Evolutionary conservation across 305 asterid species (phyloP).

Genomic region (Fraxinus latifolia): DNA sequence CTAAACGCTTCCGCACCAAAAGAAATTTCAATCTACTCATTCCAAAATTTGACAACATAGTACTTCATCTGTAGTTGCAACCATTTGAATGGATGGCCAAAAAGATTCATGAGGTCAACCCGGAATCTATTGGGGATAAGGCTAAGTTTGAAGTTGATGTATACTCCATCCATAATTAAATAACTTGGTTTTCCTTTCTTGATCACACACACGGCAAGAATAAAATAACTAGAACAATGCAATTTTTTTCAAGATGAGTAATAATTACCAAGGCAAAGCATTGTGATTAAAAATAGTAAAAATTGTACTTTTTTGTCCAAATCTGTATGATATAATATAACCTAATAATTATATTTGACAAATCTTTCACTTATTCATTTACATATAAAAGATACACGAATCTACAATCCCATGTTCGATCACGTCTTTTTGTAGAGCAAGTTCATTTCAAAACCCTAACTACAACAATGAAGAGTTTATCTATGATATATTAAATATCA

Average conservation of each 20-base stretch:
- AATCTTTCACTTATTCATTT: background rate
- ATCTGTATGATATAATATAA: background rate
- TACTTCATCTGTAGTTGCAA: background rate
- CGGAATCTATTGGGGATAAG: background rate
- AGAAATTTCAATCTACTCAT: slow-evolving; percentile 12
- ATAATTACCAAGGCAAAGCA: background rate
- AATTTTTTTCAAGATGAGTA: background rate
- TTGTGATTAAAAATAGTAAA: background rate
- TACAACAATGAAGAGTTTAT: background rate
- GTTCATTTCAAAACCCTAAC: background rate
- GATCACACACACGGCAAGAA: background rate
- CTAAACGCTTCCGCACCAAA: too few relatives aligned
- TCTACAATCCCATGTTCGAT: background rate
- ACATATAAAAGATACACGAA: background rate
- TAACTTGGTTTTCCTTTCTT: background rate
- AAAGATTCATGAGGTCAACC: background rate
- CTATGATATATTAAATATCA: background rate
- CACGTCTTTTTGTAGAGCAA: background rate
- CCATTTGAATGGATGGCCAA: background rate
- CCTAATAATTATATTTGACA: background rate
- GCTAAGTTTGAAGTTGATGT: background rate
- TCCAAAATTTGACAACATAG: background rate
- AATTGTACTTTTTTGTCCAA: background rate
- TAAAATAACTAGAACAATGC: background rate
- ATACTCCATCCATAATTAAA: background rate